A percentile compares a stretch with the other conserved stretches of the same genome.
Evolutionary conservation across 257 asterid genomes (phyloP).

Genomic region (Nicotiana knightiana): DNA sequence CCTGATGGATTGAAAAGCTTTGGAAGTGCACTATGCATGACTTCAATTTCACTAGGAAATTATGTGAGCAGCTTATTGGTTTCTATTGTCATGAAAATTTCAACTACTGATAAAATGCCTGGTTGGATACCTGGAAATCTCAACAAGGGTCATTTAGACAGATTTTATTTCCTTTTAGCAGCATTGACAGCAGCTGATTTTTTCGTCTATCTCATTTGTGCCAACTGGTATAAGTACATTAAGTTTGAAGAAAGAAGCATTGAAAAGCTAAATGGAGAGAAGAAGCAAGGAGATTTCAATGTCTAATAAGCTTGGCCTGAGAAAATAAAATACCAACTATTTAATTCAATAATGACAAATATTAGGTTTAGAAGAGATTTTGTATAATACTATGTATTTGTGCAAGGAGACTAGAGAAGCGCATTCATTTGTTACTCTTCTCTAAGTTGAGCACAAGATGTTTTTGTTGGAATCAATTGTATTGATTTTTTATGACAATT

Average conservation of each 20-base stretch:
- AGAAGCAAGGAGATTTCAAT: constrained; percentile 22
- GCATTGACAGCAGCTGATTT: constrained; percentile 64
- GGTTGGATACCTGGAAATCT: constrained; percentile 96
- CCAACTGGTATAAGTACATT: constrained; percentile 67
- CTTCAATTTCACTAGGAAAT: constrained; percentile 81
- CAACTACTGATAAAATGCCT: constrained; percentile 53
- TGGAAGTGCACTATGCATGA: constrained; percentile 91
- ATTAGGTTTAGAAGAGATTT: not conserved
- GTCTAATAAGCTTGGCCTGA: constrained; percentile 15
- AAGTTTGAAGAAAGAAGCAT: constrained; percentile 61
- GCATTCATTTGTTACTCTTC: not conserved
- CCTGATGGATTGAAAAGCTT: constrained; percentile 89
- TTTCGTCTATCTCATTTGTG: constrained; percentile 51
- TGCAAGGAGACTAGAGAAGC: constrained; percentile 5
- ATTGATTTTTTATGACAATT: too few species aligned
- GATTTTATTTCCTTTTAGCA: constrained; percentile 72
- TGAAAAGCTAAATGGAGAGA: constrained; percentile 11
- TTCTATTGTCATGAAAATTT: constrained; percentile 64
- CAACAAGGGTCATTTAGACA: constrained; percentile 63
- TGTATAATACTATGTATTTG: not conserved
- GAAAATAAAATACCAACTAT: not conserved
- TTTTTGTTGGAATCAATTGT: not conserved
- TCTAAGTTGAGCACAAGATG: constrained; percentile 7
- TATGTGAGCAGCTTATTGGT: constrained; percentile 78
- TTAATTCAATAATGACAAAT: not conserved